A percentile compares a stretch with the other conserved stretches of the same genome.
Conservation (phyloP, 1,284 basidiomycete genomes). For the Agaricales sp. region DNA sequence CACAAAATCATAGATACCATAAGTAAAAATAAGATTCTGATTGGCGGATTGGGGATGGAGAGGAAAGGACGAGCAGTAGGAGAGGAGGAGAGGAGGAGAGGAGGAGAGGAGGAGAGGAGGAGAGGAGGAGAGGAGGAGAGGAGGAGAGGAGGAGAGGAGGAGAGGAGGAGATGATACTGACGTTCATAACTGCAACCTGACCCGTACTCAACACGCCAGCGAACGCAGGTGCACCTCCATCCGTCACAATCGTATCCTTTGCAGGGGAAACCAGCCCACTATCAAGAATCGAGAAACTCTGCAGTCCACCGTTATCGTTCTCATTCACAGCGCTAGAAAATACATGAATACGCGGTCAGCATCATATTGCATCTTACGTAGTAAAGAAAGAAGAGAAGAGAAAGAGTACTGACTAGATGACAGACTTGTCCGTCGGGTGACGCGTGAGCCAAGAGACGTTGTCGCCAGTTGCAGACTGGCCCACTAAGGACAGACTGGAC, state of each 20-base stretch:
- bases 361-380: not conserved
- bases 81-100: too few relatives aligned
- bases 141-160: too few relatives aligned
- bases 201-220: slow-evolving; percentile 39
- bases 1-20: too few relatives aligned
- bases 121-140: too few relatives aligned
- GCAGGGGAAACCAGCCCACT: slow-evolving; percentile 36
- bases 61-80: too few relatives aligned
- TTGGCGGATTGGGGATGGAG: too few relatives aligned
- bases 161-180: too few relatives aligned
- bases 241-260: slow-evolving; percentile 36
- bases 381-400: not conserved
- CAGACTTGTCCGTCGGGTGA: slow-evolving; percentile 39
- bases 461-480: slow-evolving; percentile 37
- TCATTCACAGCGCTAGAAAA: slow-evolving; percentile 46
- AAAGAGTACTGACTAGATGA: slow-evolving; percentile 43
- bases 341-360: slow-evolving; percentile 2
- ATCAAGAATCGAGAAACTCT: slow-evolving; percentile 41
- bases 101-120: too few relatives aligned
- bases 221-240: slow-evolving; percentile 43
- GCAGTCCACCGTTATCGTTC: slow-evolving; percentile 31
- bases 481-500: slow-evolving; percentile 32
- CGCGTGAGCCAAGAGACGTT: slow-evolving; percentile 47
- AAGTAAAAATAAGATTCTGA: too few relatives aligned
- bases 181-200: slow-evolving; percentile 51